phyloP scores from a whole-genome alignment of 192 early-diverging fungal species.

The Backusella circina region DNA sequence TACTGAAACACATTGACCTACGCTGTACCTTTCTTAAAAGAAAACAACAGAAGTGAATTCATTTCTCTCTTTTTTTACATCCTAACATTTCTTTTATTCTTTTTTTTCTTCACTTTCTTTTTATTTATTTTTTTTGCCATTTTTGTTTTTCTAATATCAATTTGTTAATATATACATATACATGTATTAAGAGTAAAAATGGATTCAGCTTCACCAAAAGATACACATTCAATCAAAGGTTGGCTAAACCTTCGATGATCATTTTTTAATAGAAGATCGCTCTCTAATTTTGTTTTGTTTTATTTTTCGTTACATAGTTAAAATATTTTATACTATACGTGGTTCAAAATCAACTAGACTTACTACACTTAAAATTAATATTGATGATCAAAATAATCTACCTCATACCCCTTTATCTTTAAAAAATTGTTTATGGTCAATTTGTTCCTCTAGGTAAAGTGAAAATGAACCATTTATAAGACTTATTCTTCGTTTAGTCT shows the following conservation, averaged over 20 bases:
- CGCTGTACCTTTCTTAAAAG: slow-evolving; percentile 15
- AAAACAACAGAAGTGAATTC: slow-evolving; percentile 5
- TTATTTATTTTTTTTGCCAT: not conserved
- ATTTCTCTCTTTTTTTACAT: slow-evolving; percentile 13
- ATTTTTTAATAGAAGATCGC: not conserved
- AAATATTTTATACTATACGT: slow-evolving; percentile 30
- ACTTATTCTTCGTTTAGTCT: not conserved
- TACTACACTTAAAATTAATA: slow-evolving; percentile 12
- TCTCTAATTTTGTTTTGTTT: slow-evolving; percentile 2
- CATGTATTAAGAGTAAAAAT: not conserved
- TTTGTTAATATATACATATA: not conserved
- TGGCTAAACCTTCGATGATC: not conserved
- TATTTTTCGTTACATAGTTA: slow-evolving; percentile 19
- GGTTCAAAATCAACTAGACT: slow-evolving; percentile 26
- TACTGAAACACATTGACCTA: slow-evolving; percentile 25
- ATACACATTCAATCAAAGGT: slow-evolving; percentile 7
- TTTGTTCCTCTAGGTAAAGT: slow-evolving; percentile 36
- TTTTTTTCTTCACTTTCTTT: slow-evolving; percentile 8
- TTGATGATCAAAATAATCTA: not conserved
- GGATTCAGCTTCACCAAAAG: not conserved
- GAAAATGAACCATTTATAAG: not conserved
- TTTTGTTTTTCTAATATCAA: slow-evolving; percentile 6
- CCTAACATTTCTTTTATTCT: slow-evolving; percentile 9
- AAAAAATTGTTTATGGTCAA: slow-evolving; percentile 27
- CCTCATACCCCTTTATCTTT: slow-evolving; percentile 17